Conservation (phyloP, 2,329 filamentous ascomycete genomes). For the Endoconidiophora laricicola region DNA sequence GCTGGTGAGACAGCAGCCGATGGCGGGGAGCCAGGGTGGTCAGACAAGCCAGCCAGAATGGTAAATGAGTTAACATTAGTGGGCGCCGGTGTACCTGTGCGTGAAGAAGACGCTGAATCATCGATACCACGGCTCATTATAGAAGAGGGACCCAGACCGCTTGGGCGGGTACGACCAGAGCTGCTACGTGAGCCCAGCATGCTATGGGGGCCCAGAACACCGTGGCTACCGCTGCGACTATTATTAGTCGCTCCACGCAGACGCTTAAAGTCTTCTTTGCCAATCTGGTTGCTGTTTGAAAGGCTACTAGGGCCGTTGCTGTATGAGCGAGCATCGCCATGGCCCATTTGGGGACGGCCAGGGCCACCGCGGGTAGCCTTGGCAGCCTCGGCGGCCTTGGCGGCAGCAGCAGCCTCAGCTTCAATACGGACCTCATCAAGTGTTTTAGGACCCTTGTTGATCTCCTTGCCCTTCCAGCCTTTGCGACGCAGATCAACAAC, state of each 20-base stretch:
- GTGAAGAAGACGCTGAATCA: slow-evolving; percentile 74
- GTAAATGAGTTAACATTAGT: slow-evolving; percentile 71
- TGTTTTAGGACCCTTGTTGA: slow-evolving; percentile 91
- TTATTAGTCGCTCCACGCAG: slow-evolving; percentile 40
- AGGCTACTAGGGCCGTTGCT: slow-evolving; percentile 60
- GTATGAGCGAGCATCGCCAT: slow-evolving; percentile 56
- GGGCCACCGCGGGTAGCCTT: slow-evolving; percentile 48
- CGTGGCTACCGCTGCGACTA: slow-evolving; percentile 43
- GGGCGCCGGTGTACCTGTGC: slow-evolving; percentile 65
- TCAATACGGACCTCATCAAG: slow-evolving; percentile 80
- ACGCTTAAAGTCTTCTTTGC: slow-evolving; percentile 78
- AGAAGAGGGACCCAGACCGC: slow-evolving; percentile 56
- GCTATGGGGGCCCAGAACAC: slow-evolving; percentile 63
- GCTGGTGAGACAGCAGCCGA: slow-evolving; percentile 51
- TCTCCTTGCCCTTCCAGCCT: slow-evolving; percentile 74
- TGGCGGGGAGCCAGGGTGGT: slow-evolving; percentile 52
- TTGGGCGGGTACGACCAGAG: slow-evolving; percentile 45
- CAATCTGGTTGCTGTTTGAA: slow-evolving; percentile 69
- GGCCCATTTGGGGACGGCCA: slow-evolving; percentile 55
- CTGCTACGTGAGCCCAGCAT: slow-evolving; percentile 83
- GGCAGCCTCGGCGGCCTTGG: slow-evolving; percentile 43
- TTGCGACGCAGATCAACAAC: slow-evolving; percentile 65
- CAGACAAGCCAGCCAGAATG: slow-evolving; percentile 48
- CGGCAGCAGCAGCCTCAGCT: slow-evolving; percentile 58
- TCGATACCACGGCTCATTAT: slow-evolving; percentile 58